Percentiles rank a stretch among this genome's conserved stretches.
These are phyloP conservation scores for Leucoagaricus sp. DNA, from an alignment of 1,284 basidiomycete species.

Conservation along the genomic window DNA sequence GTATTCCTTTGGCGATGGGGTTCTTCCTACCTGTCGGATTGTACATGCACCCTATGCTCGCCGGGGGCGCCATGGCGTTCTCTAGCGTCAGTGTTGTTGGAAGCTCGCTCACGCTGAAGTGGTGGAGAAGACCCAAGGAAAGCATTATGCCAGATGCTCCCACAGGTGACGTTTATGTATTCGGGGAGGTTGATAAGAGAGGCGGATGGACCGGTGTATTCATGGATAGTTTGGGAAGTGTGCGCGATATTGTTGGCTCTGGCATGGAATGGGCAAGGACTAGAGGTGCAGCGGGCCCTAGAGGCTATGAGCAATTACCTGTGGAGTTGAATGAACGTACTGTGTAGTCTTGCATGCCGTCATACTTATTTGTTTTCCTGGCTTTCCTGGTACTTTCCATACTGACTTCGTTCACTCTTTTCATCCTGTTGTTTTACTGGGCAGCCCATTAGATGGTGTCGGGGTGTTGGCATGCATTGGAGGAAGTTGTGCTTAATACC, in stretches of 20 bases:
- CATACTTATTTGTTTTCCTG: not conserved
- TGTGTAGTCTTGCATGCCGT: slow-evolving; percentile 2
- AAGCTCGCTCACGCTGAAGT: slow-evolving; percentile 84
- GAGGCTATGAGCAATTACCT: slow-evolving; percentile 66
- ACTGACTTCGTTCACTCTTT: too few relatives aligned
- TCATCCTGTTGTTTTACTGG: slow-evolving; percentile 2
- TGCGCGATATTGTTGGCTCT: slow-evolving; percentile 43
- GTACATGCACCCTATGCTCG: slow-evolving; percentile 97
- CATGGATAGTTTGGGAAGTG: slow-evolving; percentile 48
- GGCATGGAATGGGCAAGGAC: slow-evolving; percentile 21
- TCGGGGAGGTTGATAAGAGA: slow-evolving; percentile 28
- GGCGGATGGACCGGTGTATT: slow-evolving; percentile 45
- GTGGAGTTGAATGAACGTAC: slow-evolving; percentile 57
- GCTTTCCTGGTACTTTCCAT: not conserved
- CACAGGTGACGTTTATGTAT: slow-evolving; percentile 28
- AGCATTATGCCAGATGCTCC: slow-evolving; percentile 65
- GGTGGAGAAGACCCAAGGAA: slow-evolving; percentile 76
- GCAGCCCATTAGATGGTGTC: too few relatives aligned
- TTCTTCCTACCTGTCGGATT: slow-evolving; percentile 90
- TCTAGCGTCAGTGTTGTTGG: slow-evolving; percentile 95
- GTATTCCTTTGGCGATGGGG: slow-evolving; percentile 99
- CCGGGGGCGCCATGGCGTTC: slow-evolving; percentile 97
- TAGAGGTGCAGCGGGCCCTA: not conserved
- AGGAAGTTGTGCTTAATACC: too few relatives aligned
- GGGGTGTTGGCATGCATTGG: too few relatives aligned